Evolutionary conservation across 805 yeast species (phyloP), one percentile per base, ranked within the genome.

Genomic region (Spathaspora sp.): DNA sequence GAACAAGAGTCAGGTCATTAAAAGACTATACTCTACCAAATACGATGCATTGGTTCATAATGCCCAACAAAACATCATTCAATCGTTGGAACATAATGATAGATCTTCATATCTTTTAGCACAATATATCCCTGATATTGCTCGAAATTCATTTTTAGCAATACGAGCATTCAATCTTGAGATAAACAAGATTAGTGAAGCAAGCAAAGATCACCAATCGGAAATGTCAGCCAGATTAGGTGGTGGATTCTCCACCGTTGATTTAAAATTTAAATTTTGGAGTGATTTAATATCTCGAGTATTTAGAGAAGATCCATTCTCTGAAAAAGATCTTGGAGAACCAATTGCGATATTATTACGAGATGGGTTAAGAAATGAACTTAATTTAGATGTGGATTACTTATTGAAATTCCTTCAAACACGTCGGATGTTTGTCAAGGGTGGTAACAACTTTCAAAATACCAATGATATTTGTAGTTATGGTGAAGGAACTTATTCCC

Each of bases 401-500:
- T 76, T 89, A 59, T 76, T 79, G 46, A 85, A 82, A 55, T 78
- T 85, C 63, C 63, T 89, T 12, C 80, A 79, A 49, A 78, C 89
- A 3, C 76, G 87, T 49, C 76, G 78, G 49, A 73, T 77, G 49
- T 83, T 83, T 60, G 64, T 83, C 23, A 69, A 75, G 26, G 43
- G 44, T 31, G 73, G 75, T 43, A 69, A 76, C 6, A 23, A 6
- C 29, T 77, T 85, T 48, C 67, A 75, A 10, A 70, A 72, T 7
- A 60, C 79, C 2, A 84, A 85, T 43, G 81, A 79, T 42, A 75
- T 89, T 55, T 86, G 91, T 48, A 78, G 89, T 1, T 85, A 79
- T 60, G 96, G 96, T 1, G 96, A 89, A 66, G 94, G 93, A 0
- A 80, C 86, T 0, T 78, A 78, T 58, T 86, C 96, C 1, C 94